phyloP scores from a whole-genome alignment of 129 eudicot genomes.

The Flaveria bidentis region DNA sequence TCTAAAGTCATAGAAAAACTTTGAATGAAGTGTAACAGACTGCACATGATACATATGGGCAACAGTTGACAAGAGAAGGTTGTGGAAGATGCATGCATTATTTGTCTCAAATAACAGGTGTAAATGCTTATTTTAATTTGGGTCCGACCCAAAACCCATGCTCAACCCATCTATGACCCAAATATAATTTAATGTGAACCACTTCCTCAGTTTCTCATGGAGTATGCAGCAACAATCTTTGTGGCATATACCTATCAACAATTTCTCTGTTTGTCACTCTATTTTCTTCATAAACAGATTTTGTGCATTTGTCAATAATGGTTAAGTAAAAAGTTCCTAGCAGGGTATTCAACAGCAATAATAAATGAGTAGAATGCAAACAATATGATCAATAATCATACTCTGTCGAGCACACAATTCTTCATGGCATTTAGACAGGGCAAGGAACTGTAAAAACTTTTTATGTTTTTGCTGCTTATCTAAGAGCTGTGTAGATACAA shows the following conservation, averaged over 20 bases:
- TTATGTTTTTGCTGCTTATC: constrained; percentile 93
- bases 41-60: constrained; percentile 7
- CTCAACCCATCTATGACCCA: neutral
- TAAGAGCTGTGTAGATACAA: constrained; percentile 72
- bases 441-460: constrained; percentile 88
- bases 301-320: neutral
- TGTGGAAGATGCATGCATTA: constrained; percentile 13
- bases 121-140: neutral
- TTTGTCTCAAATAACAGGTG: constrained; percentile 10
- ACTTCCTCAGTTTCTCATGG: neutral
- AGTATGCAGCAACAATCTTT: neutral
- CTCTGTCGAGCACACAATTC: constrained; percentile 74
- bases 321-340: constrained; percentile 1
- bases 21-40: neutral
- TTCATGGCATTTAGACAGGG: constrained; percentile 94
- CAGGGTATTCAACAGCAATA: constrained; percentile 9
- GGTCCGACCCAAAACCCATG: neutral
- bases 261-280: neutral
- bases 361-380: constrained; percentile 14
- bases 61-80: neutral
- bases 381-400: constrained; percentile 36
- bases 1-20: neutral
- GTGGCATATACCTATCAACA: neutral
- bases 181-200: neutral
- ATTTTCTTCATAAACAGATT: neutral